Evolutionary conservation across 345 rosid genomes (phyloP), one percentile per base, ranked within the genome.

Genomic region (Salix suchowensis): DNA sequence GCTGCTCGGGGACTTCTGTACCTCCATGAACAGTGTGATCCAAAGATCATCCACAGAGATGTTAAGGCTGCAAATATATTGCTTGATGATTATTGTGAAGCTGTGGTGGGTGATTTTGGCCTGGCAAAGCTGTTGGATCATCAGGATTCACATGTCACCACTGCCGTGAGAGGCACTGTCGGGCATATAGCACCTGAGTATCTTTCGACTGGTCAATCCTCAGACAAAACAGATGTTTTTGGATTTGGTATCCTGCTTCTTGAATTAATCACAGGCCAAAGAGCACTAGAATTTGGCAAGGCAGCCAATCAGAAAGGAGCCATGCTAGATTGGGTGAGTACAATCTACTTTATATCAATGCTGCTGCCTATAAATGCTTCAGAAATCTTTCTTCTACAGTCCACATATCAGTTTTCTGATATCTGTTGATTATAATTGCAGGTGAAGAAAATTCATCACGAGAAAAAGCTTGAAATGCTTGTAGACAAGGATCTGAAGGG

Each of bases 151-250:
- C 99, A 95, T 78, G 98, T 95, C 65, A 95, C 98, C 9, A 95
- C 99, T 0, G 98, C 98, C 7, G 99, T 95, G 39, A 87, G 99
- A 68, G 99, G 99, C 77, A 95, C 99, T 0, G 96, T 95, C 15
- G 99, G 99, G 65, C 99, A 95, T 74, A 95, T 95, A 70, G 99
- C 99, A 44, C 99, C 99, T 0, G 99, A 95, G 72, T 96, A 96
- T 82, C 94, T 96, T 62, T 96, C 99, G 37, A 96, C 99, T 3
- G 99, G 99, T 65, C 97, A 96, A 77, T 93, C 99, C 67, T 93
- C 98, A 7, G 99, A 96, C 78, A 96, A 96, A 88, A 93, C 98
- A 0, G 99, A 96, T 74, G 99, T 96, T 70, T 96, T 93, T 23
- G 98, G 99, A 26, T 96, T 93, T 74, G 99, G 99, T 46, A 93